Base-by-base conservation (phyloP, 208 protist species). In the Wallacemonas sp. region DNA sequence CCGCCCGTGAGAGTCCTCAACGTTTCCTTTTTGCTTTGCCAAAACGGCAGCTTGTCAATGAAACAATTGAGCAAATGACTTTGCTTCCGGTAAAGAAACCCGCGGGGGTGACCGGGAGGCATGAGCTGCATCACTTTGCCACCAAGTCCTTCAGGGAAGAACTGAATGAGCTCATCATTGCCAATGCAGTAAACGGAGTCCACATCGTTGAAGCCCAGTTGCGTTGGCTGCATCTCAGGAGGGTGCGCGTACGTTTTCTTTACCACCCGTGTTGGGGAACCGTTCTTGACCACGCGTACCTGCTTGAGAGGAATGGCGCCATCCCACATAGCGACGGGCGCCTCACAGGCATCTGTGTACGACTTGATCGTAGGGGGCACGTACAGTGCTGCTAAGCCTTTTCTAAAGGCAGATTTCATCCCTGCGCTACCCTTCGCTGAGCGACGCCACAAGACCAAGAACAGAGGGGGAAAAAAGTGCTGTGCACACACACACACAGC, bases 131-230 rank as follows among this genome's bases (percentile, higher is more conserved):
- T 88, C 26, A 97, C 82, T 61, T 93, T 92, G 1, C 92, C 92
- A 13, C 89, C 87, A 4, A 97, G 70, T 9, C 92, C 92, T 65
- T 97, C 89, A 17, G 89, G 92, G 58, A 93, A 97, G 62, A 81
- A 89, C 42, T 68, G 65, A 6, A 89, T 77, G 19, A 97, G 76
- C 42, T 95, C 87, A 55, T 93, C 87, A 62, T 97, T 94, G 21
- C 87, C 84, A 36, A 97, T 78, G 66, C 92, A 95, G 65, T 97
- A 97, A 81, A 97, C 91, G 30, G 85, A 89, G 63, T 94, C 83
- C 44, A 97, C 82, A 60, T 95, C 81, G 69, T 89, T 90, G 66
- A 92, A 95, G 15, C 75, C 68, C 1, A 97, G 69, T 42, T 72
- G 71, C 15, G 58, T 63, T 22, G 91, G 88, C 17, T 30, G 10